phyloP scores from a whole-genome alignment of 2,329 filamentous ascomycete species.

The Leptographium lundbergii region DNA sequence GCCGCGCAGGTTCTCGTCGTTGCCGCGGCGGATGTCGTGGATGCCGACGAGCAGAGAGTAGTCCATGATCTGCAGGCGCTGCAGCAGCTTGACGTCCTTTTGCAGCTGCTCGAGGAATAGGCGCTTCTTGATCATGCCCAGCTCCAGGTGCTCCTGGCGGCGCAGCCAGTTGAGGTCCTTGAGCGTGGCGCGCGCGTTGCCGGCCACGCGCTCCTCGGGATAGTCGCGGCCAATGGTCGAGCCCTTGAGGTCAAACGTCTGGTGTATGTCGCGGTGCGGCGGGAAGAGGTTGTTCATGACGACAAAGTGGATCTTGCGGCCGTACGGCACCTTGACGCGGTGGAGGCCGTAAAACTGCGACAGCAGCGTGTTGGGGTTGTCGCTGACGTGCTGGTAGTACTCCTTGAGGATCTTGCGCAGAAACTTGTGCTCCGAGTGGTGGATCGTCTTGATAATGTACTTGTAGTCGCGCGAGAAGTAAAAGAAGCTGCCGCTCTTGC shows the following conservation, averaged over 20 bases:
- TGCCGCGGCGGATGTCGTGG: slow-evolving; percentile 79
- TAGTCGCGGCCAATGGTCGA: slow-evolving; percentile 91
- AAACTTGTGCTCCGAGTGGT: slow-evolving; percentile 87
- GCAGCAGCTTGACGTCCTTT: slow-evolving; percentile 73
- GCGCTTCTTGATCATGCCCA: slow-evolving; percentile 78
- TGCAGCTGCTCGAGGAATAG: slow-evolving; percentile 83
- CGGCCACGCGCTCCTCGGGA: slow-evolving; percentile 72
- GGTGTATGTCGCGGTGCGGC: slow-evolving; percentile 91
- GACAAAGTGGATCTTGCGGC: slow-evolving; percentile 97
- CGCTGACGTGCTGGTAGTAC: slow-evolving; percentile 84
- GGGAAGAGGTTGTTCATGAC: slow-evolving; percentile 99
- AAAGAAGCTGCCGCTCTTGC: slow-evolving; percentile 98
- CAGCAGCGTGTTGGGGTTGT: slow-evolving; percentile 91
- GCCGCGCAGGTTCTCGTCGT: slow-evolving; percentile 82
- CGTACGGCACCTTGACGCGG: slow-evolving; percentile 95
- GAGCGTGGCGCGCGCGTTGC: slow-evolving; percentile 82
- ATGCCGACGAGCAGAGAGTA: slow-evolving; percentile 93
- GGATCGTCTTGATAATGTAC: slow-evolving; percentile 99
- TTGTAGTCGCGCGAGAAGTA: slow-evolving; percentile 99
- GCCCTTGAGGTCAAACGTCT: slow-evolving; percentile 93
- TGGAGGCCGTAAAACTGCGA: slow-evolving; percentile 97
- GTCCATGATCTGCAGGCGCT: slow-evolving; percentile 93
- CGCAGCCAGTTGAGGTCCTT: slow-evolving; percentile 97
- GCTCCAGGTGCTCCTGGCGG: slow-evolving; percentile 70
- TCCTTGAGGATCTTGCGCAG: slow-evolving; percentile 73